phyloP scores from a whole-genome alignment of 2,329 filamentous ascomycete genomes.

The Setomelanomma holmii region DNA sequence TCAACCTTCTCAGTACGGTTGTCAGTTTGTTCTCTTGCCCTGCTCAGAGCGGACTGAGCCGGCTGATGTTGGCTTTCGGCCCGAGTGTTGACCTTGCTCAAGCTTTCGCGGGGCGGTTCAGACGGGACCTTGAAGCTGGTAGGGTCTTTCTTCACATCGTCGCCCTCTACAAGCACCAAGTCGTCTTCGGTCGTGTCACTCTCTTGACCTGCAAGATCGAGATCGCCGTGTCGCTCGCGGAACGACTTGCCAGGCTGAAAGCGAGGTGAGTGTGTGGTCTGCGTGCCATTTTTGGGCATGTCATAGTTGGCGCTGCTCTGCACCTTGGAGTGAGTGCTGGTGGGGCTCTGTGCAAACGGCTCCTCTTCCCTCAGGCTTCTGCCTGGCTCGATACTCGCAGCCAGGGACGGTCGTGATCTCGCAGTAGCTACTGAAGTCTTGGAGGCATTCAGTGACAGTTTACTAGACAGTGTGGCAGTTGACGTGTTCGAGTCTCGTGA shows the following conservation, averaged over 20 bases:
- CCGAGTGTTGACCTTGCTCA: constrained; percentile 29
- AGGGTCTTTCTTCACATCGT: constrained; percentile 24
- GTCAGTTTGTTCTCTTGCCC: constrained; percentile 30
- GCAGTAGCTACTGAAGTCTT: constrained; percentile 36
- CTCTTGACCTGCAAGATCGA: constrained; percentile 33
- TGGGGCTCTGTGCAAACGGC: constrained; percentile 31
- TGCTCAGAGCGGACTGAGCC: constrained; percentile 24
- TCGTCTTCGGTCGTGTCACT: constrained; percentile 46
- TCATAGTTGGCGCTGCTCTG: constrained; percentile 28
- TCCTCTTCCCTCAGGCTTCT: constrained; percentile 35
- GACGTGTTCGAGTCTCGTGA: constrained; percentile 45
- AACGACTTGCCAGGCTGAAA: constrained; percentile 25
- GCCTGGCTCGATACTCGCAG: constrained; percentile 27
- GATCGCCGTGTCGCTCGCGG: constrained; percentile 30
- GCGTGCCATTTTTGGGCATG: constrained; percentile 18
- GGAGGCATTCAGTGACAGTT: constrained; percentile 41
- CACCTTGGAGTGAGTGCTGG: constrained; percentile 30
- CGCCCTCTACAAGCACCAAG: constrained; percentile 32
- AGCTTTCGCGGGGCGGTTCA: constrained; percentile 31
- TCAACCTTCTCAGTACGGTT: constrained; percentile 30
- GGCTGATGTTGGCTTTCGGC: constrained; percentile 33
- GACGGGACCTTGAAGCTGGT: constrained; percentile 28
- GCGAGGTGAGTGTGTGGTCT: constrained; percentile 23
- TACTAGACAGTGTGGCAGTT: constrained; percentile 35
- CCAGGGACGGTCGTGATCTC: constrained; percentile 38